A percentile compares a stretch with the other conserved stretches of the same genome.
Evolutionary conservation across 495 filamentous ascomycete genomes (phyloP).

Genomic region (Neurospora sp.): DNA sequence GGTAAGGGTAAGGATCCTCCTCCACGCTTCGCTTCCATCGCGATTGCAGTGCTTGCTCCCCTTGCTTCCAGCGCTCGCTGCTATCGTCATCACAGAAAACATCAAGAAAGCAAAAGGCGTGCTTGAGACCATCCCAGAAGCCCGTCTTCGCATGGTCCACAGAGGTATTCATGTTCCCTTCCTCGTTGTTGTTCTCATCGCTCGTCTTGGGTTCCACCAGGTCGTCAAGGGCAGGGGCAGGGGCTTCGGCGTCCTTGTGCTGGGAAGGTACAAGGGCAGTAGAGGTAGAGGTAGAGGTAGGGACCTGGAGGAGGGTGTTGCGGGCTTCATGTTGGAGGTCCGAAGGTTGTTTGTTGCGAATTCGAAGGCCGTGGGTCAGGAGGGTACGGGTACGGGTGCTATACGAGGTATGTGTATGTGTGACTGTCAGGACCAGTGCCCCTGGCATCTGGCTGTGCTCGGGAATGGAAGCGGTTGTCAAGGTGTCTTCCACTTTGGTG

Average conservation of each 20-base stretch:
- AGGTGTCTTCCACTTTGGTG: not conserved
- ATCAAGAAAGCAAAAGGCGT: too few relatives aligned
- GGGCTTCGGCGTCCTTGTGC: too few relatives aligned
- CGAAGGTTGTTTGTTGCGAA: not conserved
- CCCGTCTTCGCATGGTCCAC: too few relatives aligned
- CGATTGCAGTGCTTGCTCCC: too few relatives aligned
- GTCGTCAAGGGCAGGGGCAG: too few relatives aligned
- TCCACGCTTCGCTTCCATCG: too few relatives aligned
- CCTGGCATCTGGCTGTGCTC: not conserved
- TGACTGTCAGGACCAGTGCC: not conserved
- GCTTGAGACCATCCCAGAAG: too few relatives aligned
- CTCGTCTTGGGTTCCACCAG: too few relatives aligned
- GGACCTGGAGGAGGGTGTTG: not conserved
- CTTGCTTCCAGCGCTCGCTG: too few relatives aligned
- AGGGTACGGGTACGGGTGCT: not conserved
- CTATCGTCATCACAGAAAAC: too few relatives aligned
- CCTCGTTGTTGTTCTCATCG: not conserved
- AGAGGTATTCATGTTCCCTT: too few relatives aligned
- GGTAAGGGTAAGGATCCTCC: too few relatives aligned
- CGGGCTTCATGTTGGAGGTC: not conserved
- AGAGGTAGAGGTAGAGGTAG: not conserved
- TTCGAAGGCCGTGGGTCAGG: not conserved
- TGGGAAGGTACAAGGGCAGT: not conserved
- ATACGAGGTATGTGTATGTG: not conserved
- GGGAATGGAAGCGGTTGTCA: not conserved